phyloP scores from a whole-genome alignment of 2,329 filamentous ascomycete species.

The Rachicladosporium sp. region DNA sequence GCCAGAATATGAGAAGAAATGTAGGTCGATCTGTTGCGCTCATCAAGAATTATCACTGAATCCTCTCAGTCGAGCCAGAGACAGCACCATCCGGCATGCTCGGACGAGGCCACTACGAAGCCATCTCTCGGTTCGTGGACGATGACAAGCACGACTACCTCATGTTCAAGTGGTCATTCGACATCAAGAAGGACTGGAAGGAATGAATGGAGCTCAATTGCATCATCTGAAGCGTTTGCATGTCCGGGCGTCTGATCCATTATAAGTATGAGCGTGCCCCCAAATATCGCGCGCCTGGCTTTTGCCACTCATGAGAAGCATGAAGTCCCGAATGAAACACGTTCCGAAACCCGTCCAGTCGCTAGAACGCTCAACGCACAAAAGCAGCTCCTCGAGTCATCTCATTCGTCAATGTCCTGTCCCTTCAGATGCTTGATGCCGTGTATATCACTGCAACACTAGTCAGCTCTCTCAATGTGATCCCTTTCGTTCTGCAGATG shows the following conservation, averaged over 20 bases:
- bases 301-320: too few relatives aligned
- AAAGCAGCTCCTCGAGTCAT: neutral
- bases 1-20: constrained; percentile 77
- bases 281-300: neutral
- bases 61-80: constrained; percentile 63
- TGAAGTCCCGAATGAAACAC: too few relatives aligned
- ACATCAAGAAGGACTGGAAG: constrained; percentile 91
- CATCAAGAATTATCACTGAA: constrained; percentile 1
- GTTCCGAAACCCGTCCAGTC: constrained; percentile 2
- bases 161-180: constrained; percentile 89
- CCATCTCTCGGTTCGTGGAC: constrained; percentile 81
- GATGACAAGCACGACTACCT: constrained; percentile 88
- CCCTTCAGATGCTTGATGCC: constrained; percentile 18
- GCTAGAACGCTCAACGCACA: constrained; percentile 14
- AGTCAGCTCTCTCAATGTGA: constrained; percentile 2
- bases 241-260: too few relatives aligned
- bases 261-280: neutral
- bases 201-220: constrained; percentile 1
- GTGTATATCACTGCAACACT: constrained; percentile 18
- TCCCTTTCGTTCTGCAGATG: too few relatives aligned
- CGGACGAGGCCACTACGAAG: constrained; percentile 79
- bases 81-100: constrained; percentile 88
- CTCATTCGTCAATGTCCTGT: constrained; percentile 17
- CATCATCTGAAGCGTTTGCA: too few relatives aligned
- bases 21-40: constrained; percentile 42